Evolutionary conservation across 2,329 filamentous ascomycete species (phyloP), one percentile per base, ranked within the genome.

Genomic region (Sarocladium strictum): DNA sequence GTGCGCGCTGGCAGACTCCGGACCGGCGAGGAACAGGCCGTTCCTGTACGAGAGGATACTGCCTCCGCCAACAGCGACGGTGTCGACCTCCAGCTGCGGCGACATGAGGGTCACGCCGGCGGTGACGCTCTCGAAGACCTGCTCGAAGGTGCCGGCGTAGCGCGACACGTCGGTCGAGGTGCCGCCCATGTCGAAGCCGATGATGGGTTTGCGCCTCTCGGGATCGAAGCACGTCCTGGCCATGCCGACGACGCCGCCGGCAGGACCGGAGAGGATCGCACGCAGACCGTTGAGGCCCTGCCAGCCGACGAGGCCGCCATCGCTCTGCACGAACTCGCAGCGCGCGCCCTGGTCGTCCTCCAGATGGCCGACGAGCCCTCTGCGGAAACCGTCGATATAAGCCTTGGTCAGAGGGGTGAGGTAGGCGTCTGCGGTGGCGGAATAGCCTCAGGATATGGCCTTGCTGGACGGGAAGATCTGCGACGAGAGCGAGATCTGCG

Each of bases 281-380:
- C 86, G 85, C 3, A 96, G 72, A 0, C 92, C 91, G 0, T 88
- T 92, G 65, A 97, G 96, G 58, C 82, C 85, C 54, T 88, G 84
- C 1, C 91, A 87, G 59, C 91, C 87, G 0, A 86, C 82, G 2
- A 86, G 67, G 0, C 84, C 83, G 21, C 89, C 89, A 59, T 94
- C 89, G 11, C 86, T 91, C 68, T 96, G 90, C 91, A 96, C 96
- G 61, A 97, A 96, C 67, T 97, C 91, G 71, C 92, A 96, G 58
- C 91, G 78, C 2, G 90, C 89, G 2, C 86, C 87, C 62, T 80
- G 86, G 5, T 75, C 69, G 0, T 85, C 87, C 29, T 75, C 90
- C 0, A 96, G 73, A 0, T 89, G 88, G 10, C 91, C 90, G 55
- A 84, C 80, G 60, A 97, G 96, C 1, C 90, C 90, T 26, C 79